A percentile compares a stretch with the other conserved stretches of the same genome.
Conservation (phyloP, 768 basidiomycete species). For the Amylocystis lapponica region DNA sequence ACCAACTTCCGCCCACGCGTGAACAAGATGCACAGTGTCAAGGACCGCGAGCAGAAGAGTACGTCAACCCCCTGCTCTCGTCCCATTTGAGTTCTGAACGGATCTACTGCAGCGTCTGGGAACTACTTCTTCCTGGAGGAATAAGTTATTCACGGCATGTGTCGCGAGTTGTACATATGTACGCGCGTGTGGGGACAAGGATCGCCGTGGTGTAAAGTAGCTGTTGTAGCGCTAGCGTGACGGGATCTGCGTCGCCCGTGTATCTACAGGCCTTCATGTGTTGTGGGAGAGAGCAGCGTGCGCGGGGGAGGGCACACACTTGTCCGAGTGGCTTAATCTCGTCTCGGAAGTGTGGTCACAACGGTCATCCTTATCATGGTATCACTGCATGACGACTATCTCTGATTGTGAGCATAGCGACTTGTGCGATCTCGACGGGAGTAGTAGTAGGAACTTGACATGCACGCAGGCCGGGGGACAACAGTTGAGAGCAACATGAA, state of each 20-base stretch:
- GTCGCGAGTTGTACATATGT: background rate
- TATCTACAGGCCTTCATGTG: background rate
- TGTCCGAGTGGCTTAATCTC: too few relatives aligned
- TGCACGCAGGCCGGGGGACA: too few relatives aligned
- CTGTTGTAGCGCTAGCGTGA: slow-evolving; percentile 9
- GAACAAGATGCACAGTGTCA: slow-evolving; percentile 79
- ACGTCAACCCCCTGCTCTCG: slow-evolving; percentile 15
- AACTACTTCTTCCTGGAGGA: slow-evolving; percentile 95
- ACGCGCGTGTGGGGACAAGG: background rate
- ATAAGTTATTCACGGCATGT: slow-evolving; percentile 20
- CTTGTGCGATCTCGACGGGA: too few relatives aligned
- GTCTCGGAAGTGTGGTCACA: too few relatives aligned
- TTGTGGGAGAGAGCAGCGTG: too few relatives aligned
- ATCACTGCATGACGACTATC: too few relatives aligned
- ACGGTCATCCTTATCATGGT: too few relatives aligned
- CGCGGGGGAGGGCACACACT: too few relatives aligned
- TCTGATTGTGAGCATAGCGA: too few relatives aligned
- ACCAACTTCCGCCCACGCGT: slow-evolving; percentile 89
- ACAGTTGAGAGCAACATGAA: too few relatives aligned
- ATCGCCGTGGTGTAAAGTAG: slow-evolving; percentile 11
- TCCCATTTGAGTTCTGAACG: background rate
- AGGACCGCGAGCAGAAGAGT: slow-evolving; percentile 88
- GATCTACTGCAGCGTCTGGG: slow-evolving; percentile 49
- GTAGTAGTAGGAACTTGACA: too few relatives aligned
- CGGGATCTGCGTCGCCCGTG: too few relatives aligned